Base-by-base conservation (phyloP, 495 filamentous ascomycete species). In the Daldinia vernicosa region DNA sequence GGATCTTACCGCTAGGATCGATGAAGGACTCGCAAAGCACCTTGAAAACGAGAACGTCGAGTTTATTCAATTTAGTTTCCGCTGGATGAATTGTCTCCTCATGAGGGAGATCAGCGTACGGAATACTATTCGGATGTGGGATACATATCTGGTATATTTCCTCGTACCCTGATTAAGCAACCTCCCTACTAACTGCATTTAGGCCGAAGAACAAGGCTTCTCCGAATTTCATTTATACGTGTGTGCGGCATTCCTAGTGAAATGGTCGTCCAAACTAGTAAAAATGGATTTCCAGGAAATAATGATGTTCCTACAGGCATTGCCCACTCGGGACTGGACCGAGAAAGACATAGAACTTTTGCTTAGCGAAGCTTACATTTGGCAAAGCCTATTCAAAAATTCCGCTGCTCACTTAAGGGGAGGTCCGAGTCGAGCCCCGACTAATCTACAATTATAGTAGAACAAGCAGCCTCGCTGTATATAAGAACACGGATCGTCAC, bases 271-370 rank as follows among this genome's bases (percentile, higher is more conserved):
- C 71, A 91, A 94, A 75, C 86, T 99, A 43, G 87, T 93, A 32
- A 97, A 96, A 80, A 98, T 98, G 95, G 95, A 99, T 78, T 99
- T 97, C 71, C 85, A 97, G 84, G 95, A 97, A 77, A 89, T 97
- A 61, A 98, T 99, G 95, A 98, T 98, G 95, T 99, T 98, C 75
- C 83, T 99, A 28, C 95, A 99, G 82, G 92, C 94, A 35, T 80
- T 98, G 66, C 95, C 95, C 7, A 99, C 96, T n/a, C 89, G 90
- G 63, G 87, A 90, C 28, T 99, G 95, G 95, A 97, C 93, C 12
- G 96, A 97, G 79, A 97, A 98, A 81, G 95, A 99, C 68, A 94
- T 99, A 69, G 95, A 98, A 79, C 88, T 99, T 32, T 83, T 99
- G 59, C 84, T 99, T 52, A 97, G 93, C 78, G 95, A 99, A 81